phyloP scores from a whole-genome alignment of 768 basidiomycete genomes.

The Mycena vitilis region DNA sequence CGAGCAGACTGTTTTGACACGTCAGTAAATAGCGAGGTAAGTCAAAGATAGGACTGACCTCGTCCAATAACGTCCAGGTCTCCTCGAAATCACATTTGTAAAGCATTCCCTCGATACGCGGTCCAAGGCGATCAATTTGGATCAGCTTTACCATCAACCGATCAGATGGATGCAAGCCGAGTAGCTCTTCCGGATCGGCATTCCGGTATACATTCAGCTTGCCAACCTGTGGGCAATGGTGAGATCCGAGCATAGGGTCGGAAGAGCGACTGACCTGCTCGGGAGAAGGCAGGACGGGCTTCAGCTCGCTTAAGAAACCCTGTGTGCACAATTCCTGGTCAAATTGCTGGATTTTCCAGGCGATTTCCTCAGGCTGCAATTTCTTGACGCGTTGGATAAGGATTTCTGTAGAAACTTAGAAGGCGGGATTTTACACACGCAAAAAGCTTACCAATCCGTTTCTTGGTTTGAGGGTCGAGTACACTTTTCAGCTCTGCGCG shows the following conservation, averaged over 20 bases:
- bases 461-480: slow-evolving; percentile 90
- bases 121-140: slow-evolving; percentile 88
- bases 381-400: slow-evolving; percentile 89
- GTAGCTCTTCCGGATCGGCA: slow-evolving; percentile 87
- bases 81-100: slow-evolving; percentile 92
- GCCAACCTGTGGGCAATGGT: slow-evolving; percentile 65
- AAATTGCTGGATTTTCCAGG: slow-evolving; percentile 84
- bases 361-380: slow-evolving; percentile 89
- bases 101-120: slow-evolving; percentile 95
- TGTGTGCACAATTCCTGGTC: slow-evolving; percentile 90
- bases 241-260: neutral
- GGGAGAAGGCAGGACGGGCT: slow-evolving; percentile 89
- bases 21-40: slow-evolving; percentile 12
- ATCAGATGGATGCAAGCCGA: slow-evolving; percentile 92
- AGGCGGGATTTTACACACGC: slow-evolving; percentile 2
- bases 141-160: slow-evolving; percentile 97
- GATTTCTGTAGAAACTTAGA: slow-evolving; percentile 70
- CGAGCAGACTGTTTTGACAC: slow-evolving; percentile 71
- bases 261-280: slow-evolving; percentile 71
- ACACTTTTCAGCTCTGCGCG: slow-evolving; percentile 93
- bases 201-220: slow-evolving; percentile 92
- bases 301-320: slow-evolving; percentile 89
- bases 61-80: slow-evolving; percentile 82
- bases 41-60: slow-evolving; percentile 55
- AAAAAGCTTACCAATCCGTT: slow-evolving; percentile 83